A percentile compares a stretch with the other conserved stretches of the same genome.
phyloP scores from a whole-genome alignment of 768 basidiomycete species.

The Amanita phalloides region DNA sequence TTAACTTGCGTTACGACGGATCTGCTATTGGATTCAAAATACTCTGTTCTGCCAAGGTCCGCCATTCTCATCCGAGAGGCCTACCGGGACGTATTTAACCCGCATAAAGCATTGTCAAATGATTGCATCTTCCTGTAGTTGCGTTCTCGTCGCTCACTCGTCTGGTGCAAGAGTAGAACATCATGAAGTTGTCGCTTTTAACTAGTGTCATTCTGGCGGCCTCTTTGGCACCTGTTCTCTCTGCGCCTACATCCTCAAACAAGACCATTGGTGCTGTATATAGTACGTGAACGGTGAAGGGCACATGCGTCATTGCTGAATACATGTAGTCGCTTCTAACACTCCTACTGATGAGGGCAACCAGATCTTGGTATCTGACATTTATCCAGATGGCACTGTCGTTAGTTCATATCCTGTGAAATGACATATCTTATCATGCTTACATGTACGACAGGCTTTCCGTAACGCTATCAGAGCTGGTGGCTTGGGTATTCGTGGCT shows the following conservation, averaged over 20 bases:
- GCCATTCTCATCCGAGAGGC: background rate
- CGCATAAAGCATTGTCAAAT: background rate
- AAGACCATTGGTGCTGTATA: background rate
- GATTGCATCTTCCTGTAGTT: background rate
- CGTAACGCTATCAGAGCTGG: slow-evolving; percentile 1
- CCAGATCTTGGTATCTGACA: slow-evolving; percentile 3
- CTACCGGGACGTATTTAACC: background rate
- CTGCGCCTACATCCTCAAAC: background rate
- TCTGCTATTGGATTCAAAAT: too few relatives aligned
- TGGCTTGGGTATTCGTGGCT: background rate
- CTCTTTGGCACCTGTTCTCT: background rate
- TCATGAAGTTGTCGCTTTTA: background rate
- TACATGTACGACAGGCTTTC: background rate
- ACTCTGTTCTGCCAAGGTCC: background rate
- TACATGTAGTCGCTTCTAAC: background rate
- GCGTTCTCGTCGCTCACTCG: background rate
- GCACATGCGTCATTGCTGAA: background rate
- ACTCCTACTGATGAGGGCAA: background rate
- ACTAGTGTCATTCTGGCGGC: background rate
- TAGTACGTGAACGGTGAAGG: background rate
- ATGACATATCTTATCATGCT: background rate
- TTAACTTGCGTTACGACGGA: too few relatives aligned
- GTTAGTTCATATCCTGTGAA: background rate
- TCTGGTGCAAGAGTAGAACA: background rate
- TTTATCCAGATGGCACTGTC: background rate